These are phyloP conservation scores for Aureobasidium lini DNA, from an alignment of 2,329 filamentous ascomycete genomes.

Conservation along the genomic window DNA sequence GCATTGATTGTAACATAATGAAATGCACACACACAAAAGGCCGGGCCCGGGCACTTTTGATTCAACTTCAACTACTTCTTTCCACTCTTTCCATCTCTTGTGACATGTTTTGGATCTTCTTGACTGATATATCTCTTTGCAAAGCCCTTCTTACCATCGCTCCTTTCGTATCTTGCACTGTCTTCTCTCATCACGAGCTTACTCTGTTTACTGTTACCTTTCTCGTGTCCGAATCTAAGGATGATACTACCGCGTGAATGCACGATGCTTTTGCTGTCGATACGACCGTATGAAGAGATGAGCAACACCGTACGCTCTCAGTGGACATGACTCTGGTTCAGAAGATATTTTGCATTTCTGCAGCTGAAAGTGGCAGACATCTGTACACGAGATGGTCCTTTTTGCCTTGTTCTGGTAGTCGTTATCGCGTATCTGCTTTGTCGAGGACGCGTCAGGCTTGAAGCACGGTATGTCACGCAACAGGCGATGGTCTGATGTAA, in stretches of 20 bases:
- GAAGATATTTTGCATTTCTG: too few species aligned
- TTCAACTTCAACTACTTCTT: conserved; percentile 4
- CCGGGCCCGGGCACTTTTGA: conserved; percentile 7
- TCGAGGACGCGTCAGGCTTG: background rate
- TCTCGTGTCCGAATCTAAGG: too few species aligned
- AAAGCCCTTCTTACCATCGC: too few species aligned
- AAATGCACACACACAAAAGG: conserved; percentile 3
- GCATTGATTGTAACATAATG: conserved; percentile 33
- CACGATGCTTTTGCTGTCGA: too few species aligned
- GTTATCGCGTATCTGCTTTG: background rate
- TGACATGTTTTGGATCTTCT: background rate
- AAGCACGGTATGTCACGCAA: conserved; percentile 7
- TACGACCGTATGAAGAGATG: too few species aligned
- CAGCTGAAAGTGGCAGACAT: too few species aligned
- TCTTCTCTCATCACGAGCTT: too few species aligned
- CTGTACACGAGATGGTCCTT: background rate
- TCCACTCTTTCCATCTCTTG: conserved; percentile 8
- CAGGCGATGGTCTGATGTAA: background rate
- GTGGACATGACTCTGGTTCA: too few species aligned
- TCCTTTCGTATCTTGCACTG: too few species aligned
- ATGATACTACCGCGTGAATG: too few species aligned
- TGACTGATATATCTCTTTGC: background rate
- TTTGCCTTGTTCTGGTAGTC: background rate
- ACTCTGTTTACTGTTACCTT: too few species aligned
- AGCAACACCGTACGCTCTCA: too few species aligned